These are phyloP conservation scores for Neofusicoccum parvum DNA, from an alignment of 2,329 filamentous ascomycete genomes.

Conservation along the genomic window DNA sequence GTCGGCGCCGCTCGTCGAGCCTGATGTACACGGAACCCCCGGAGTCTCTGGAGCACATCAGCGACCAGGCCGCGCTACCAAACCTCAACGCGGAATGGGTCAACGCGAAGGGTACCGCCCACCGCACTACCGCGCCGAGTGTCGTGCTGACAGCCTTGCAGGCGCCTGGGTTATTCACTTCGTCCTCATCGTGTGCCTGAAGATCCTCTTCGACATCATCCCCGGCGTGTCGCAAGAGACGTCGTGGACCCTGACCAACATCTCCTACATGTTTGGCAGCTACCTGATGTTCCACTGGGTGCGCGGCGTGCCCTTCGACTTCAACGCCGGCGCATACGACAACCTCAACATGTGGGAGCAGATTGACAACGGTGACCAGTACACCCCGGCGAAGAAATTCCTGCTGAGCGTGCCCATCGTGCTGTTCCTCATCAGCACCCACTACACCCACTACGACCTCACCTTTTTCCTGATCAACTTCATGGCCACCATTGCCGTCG, in stretches of 20 bases:
- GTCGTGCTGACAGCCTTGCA: constrained; percentile 42
- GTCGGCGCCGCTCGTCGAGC: constrained; percentile 94
- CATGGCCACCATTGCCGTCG: constrained; percentile 84
- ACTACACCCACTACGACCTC: constrained; percentile 98
- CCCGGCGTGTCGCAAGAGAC: constrained; percentile 96
- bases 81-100: constrained; percentile 99
- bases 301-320: constrained; percentile 95
- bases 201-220: constrained; percentile 96
- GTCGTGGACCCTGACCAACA: constrained; percentile 98
- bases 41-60: constrained; percentile 96
- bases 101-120: constrained; percentile 82
- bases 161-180: constrained; percentile 98
- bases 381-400: constrained; percentile 98
- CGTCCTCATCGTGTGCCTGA: constrained; percentile 85
- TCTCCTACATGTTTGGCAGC: constrained; percentile 97
- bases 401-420: constrained; percentile 91
- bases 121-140: neutral
- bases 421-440: constrained; percentile 93
- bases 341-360: constrained; percentile 99
- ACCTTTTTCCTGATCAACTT: constrained; percentile 98
- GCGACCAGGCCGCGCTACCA: constrained; percentile 89
- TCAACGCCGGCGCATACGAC: constrained; percentile 97
- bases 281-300: constrained; percentile 99
- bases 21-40: constrained; percentile 97
- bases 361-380: constrained; percentile 98